Evolutionary conservation across 441 rosid genomes (phyloP), one percentile per base, ranked within the genome.

Genomic region (Aleurites moluccanus): DNA sequence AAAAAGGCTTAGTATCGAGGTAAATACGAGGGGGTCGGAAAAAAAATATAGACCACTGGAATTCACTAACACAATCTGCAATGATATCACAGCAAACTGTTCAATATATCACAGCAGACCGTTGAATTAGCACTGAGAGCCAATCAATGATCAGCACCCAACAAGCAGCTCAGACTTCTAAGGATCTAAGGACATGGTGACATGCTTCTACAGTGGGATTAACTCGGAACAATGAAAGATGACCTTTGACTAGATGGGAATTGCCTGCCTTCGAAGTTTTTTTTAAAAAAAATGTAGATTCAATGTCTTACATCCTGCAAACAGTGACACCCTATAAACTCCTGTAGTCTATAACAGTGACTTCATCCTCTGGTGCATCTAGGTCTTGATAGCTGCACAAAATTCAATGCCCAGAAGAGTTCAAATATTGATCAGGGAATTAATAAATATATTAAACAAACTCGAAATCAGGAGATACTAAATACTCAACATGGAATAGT

Each of bases 311-410:
- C 53, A 21, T 42, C 63, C 52, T 21, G 10, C 52, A 6, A 27
- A 42, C 18, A 28, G 65, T 15, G 30, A 47, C 10, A 44, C n/a
- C 66, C 74, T 92, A 96, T 82, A 96, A 88, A 82, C 98, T 96
- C 83, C 97, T 80, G 90, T 93, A 93, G 87, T 96, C 99, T 78
- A 96, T 89, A 63, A 93, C 97, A 0, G 97, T 93, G 18, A 93
- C 98, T 81, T 92, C 98, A 73, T 93, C 96, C 59, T 93, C 99
- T 0, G 97, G 97, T 2, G 94, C 99, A 75, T 96, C 97, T 42
- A 93, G 82, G 78, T 93, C 99, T 90, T 92, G 98, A 73, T 94
- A 94, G 81, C 99, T 94, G 93, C 86, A 85, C 9, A 62, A 65
- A 65, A 52, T 50, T 30, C 27, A 38, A 56, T 1, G 13, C 23